Evolutionary conservation across 768 basidiomycete species (phyloP).

Genomic region (Dacryopinax primogenitus): DNA sequence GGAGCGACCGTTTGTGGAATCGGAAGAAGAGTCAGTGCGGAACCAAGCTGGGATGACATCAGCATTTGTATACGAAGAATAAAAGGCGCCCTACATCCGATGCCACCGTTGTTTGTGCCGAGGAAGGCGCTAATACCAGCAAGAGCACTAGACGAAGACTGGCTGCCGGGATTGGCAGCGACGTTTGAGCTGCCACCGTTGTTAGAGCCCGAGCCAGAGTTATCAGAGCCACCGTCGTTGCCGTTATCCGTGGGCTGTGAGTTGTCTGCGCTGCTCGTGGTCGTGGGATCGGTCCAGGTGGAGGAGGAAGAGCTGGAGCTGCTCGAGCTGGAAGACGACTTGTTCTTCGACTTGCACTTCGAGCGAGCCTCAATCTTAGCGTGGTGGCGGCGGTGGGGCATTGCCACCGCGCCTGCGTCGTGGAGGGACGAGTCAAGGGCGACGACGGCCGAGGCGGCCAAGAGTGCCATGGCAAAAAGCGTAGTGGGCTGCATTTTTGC

Average conservation of each 20-base stretch:
- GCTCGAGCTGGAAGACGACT: neutral
- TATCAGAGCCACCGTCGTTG: neutral
- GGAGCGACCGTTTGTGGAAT: constrained; percentile 19
- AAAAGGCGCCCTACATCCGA: neutral
- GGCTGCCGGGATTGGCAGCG: neutral
- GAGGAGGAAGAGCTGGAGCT: neutral
- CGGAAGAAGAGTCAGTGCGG: constrained; percentile 14
- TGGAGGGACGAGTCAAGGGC: constrained; percentile 6
- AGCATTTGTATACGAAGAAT: neutral
- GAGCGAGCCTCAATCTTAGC: neutral
- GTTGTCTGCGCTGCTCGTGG: neutral
- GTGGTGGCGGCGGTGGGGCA: constrained; percentile 5
- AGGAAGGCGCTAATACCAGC: neutral
- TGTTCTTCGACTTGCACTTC: constrained; percentile 3
- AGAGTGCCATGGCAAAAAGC: neutral
- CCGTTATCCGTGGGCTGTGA: neutral
- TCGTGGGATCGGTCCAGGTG: neutral
- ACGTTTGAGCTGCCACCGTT: neutral
- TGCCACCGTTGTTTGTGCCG: neutral
- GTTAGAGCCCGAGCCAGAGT: neutral
- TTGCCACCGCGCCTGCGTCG: constrained; percentile 3
- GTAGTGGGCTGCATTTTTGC: neutral
- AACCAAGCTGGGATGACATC: constrained; percentile 16
- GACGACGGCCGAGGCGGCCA: neutral
- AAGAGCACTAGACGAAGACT: neutral